Evolutionary conservation across 2,329 filamentous ascomycete genomes (phyloP).

Genomic region (Fusarium mundagurra): DNA sequence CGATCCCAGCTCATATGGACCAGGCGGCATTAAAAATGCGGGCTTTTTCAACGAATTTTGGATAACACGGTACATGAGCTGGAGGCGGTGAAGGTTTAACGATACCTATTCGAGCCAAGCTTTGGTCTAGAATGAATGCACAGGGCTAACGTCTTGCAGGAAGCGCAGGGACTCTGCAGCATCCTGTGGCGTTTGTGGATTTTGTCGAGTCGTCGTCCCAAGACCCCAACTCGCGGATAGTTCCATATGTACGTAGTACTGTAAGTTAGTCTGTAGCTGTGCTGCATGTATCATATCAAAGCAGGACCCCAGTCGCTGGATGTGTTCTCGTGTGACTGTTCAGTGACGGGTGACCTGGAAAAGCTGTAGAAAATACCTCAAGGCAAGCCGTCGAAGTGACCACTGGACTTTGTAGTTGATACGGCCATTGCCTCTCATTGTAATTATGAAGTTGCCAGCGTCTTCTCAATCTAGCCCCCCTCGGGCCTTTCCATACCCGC

Average conservation of each 20-base stretch:
- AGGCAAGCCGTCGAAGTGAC: background rate
- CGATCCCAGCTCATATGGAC: conserved; percentile 25
- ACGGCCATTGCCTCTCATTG: background rate
- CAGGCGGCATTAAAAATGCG: conserved; percentile 38
- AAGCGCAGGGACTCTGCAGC: conserved; percentile 24
- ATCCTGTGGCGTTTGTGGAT: conserved; percentile 2
- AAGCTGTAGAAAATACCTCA: conserved; percentile 28
- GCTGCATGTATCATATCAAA: conserved; percentile 9
- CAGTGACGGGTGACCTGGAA: background rate
- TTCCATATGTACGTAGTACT: background rate
- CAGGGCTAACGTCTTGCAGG: conserved; percentile 37
- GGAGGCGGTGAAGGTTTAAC: conserved; percentile 43
- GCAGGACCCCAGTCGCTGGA: background rate
- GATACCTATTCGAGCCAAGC: conserved; percentile 41
- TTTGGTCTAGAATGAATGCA: conserved; percentile 36
- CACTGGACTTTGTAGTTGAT: conserved; percentile 1
- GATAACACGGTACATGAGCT: conserved; percentile 8
- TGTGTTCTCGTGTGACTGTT: background rate
- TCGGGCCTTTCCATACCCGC: conserved; percentile 30
- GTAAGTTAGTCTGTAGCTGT: background rate
- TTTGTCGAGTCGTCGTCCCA: conserved; percentile 7
- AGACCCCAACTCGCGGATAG: conserved; percentile 15
- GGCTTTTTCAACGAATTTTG: conserved; percentile 36
- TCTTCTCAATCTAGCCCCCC: conserved; percentile 5
- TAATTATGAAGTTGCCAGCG: background rate